These are phyloP conservation scores for Lecanicillium sp. DNA, from an alignment of 2,329 filamentous ascomycete genomes.

Conservation along the genomic window DNA sequence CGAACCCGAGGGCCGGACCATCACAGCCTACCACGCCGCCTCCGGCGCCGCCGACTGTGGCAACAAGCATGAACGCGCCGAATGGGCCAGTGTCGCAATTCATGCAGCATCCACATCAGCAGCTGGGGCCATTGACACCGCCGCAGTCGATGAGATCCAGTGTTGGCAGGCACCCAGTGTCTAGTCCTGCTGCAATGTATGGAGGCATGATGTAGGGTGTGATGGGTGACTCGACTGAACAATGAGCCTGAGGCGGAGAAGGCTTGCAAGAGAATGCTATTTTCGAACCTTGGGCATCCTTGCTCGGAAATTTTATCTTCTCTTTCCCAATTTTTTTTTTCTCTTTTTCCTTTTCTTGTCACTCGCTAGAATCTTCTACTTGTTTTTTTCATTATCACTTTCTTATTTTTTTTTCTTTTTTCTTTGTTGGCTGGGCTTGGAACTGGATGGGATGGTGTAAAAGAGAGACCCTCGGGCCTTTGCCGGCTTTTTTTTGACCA, in stretches of 20 bases:
- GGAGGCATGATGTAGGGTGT: conserved; percentile 6
- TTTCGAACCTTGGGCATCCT: too few species aligned
- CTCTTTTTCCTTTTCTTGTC: conserved; percentile 3
- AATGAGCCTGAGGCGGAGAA: too few species aligned
- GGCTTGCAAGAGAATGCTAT: too few species aligned
- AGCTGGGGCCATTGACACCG: conserved; percentile 9
- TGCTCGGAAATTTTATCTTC: neutral
- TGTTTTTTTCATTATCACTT: conserved; percentile 2
- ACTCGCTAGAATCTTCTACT: conserved; percentile 2
- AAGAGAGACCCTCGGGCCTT: too few species aligned
- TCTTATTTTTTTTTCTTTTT: too few species aligned
- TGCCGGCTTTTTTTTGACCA: too few species aligned
- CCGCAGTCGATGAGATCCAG: conserved; percentile 7
- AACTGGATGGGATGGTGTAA: too few species aligned
- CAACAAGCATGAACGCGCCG: conserved; percentile 18
- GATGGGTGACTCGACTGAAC: conserved; percentile 7
- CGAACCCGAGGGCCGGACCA: conserved; percentile 39
- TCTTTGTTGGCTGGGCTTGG: too few species aligned
- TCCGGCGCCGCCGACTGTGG: conserved; percentile 14
- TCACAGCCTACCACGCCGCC: conserved; percentile 25
- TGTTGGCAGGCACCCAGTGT: conserved; percentile 3
- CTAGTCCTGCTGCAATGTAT: conserved; percentile 6
- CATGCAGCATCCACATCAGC: conserved; percentile 18
- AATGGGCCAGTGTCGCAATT: conserved; percentile 17
- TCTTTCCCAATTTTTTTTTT: conserved; percentile 1